A percentile compares a stretch with the other conserved stretches of the same genome.
Evolutionary conservation across 768 basidiomycete genomes (phyloP).

Genomic region (Dioszegia crocea): DNA sequence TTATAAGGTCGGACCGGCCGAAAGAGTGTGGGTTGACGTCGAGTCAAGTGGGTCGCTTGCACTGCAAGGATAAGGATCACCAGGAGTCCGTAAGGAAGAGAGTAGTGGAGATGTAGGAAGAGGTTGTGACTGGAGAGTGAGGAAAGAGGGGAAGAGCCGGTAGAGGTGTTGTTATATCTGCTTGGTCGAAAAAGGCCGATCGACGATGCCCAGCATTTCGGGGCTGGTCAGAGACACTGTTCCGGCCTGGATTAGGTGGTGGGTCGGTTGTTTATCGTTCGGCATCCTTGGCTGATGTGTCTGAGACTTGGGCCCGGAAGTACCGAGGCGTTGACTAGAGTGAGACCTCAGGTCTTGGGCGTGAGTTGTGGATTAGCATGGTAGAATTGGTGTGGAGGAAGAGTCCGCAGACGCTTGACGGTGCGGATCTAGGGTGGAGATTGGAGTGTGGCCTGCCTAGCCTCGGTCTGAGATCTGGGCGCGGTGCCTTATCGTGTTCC

Average conservation of each 20-base stretch:
- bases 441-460: no score
- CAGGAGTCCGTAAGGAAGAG: slow-evolving; percentile 8
- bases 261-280: no score
- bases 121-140: slow-evolving; percentile 6
- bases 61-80: slow-evolving; percentile 12
- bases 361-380: background rate
- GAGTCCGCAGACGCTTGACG: no score
- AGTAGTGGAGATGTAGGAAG: background rate
- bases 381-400: no score
- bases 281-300: no score
- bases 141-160: background rate
- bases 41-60: slow-evolving; percentile 13
- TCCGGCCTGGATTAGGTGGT: background rate
- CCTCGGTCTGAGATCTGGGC: no score
- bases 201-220: background rate
- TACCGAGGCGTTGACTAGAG: no score
- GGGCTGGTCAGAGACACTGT: slow-evolving; percentile 1
- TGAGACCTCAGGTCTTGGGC: no score
- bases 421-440: no score
- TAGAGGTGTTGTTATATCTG: background rate
- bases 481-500: no score
- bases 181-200: background rate
- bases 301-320: no score
- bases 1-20: slow-evolving; percentile 6
- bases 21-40: slow-evolving; percentile 11